Base-by-base conservation (phyloP, 768 basidiomycete genomes). In the Sistotremastrum suecicum region DNA sequence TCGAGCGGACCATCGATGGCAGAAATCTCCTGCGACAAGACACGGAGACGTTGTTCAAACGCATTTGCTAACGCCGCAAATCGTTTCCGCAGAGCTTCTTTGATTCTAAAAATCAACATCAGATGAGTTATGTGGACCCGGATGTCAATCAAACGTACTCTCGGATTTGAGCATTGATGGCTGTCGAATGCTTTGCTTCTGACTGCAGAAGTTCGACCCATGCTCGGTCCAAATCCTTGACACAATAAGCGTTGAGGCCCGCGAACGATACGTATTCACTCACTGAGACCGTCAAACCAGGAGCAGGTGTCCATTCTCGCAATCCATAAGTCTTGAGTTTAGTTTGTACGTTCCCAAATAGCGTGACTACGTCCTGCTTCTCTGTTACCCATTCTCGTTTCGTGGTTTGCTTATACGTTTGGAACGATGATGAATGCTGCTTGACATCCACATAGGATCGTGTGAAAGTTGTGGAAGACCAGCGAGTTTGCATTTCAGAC, bases 271-370 rank as follows among this genome's bases (percentile, higher is more conserved):
- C 20, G 20, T 20, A 20, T 12, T 37, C 10, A 58, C 72, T 42
- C 50, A 78, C 78, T 34, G 69, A 64, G 32, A 81, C 68, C 28
- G 77, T 65, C 12, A 90, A 63, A 2, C 86, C 90, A 3, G 63
- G 58, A 2, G 80, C 76, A 8, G 95, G 91, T 28, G 80, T 70
- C 60, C 92, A 98, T 55, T 86, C 78, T 48, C 78, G 69, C 53
- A 99, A 58, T 7, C 81, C 78, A 65, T 98, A 98, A 28, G 92
- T 98, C 61, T 72, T 75, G 46, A 98, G 66, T 62, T 98, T 97
- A 1, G 89, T 94, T 60, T 91, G 87, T 31, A 99, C 80, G 56
- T 95, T 94, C 3, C 85, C 81, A 51, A 97, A 87, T 9, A 97
- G 71, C 1, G 84, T 86, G 6, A 79, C 76, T 7, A 95, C 66